A percentile compares a stretch with the other conserved stretches of the same genome.
phyloP scores from a whole-genome alignment of 2,329 filamentous ascomycete species.

The Zymoseptoria crescenta region DNA sequence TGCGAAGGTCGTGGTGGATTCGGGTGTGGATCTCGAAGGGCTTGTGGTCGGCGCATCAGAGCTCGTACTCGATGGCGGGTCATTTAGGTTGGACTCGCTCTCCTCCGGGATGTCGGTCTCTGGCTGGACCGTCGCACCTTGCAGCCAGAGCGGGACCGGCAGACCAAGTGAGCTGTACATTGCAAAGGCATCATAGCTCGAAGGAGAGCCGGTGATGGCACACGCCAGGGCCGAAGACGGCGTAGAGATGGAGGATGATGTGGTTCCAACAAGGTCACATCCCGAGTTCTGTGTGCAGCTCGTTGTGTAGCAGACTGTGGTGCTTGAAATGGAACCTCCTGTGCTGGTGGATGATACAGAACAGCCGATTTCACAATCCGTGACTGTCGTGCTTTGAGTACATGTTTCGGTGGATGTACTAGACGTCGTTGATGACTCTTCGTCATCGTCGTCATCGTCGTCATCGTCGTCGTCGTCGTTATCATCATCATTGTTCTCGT shows the following conservation, averaged over 20 bases:
- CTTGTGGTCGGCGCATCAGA: background rate
- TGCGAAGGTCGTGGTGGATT: background rate
- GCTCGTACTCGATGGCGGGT: background rate
- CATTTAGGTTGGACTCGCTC: background rate
- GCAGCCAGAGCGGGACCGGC: slow-evolving; percentile 4
- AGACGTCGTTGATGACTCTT: background rate
- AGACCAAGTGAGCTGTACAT: slow-evolving; percentile 6
- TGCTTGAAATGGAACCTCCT: slow-evolving; percentile 3
- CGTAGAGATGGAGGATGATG: slow-evolving; percentile 2
- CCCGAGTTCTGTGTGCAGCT: slow-evolving; percentile 3
- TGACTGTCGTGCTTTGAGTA: slow-evolving; percentile 7
- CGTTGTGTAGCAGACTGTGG: slow-evolving; percentile 8
- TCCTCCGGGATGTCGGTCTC: background rate
- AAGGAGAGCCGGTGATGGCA: background rate
- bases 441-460: background rate
- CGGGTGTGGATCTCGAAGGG: background rate
- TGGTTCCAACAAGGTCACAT: slow-evolving; percentile 1
- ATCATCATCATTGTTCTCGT: slow-evolving; percentile 3
- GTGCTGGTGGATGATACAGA: slow-evolving; percentile 4
- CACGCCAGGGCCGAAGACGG: slow-evolving; percentile 2
- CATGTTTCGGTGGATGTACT: slow-evolving; percentile 1
- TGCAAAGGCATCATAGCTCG: slow-evolving; percentile 5
- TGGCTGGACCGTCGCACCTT: background rate
- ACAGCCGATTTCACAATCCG: slow-evolving; percentile 7
- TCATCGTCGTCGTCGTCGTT: background rate